Evolutionary conservation across 257 asterid species (phyloP).

Genomic region (Nicotiana tabacum): DNA sequence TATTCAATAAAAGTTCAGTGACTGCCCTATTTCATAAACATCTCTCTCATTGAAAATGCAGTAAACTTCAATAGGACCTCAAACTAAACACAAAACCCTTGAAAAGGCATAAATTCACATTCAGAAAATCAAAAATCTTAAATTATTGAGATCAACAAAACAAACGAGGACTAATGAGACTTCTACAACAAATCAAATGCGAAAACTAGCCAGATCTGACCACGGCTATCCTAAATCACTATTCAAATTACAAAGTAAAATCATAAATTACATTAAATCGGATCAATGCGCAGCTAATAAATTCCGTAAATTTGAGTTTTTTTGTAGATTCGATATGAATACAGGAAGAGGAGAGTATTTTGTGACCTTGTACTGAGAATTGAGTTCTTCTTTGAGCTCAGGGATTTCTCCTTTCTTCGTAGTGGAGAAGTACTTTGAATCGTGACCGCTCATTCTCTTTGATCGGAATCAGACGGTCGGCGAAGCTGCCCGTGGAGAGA

Average conservation of each 20-base stretch:
- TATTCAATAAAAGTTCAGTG: background rate
- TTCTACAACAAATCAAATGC: constrained; percentile 11
- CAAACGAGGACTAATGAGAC: background rate
- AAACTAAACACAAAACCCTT: background rate
- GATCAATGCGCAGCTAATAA: constrained; percentile 25
- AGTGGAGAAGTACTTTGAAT: constrained; percentile 96
- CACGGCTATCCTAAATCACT: constrained; percentile 10
- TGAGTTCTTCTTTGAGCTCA: constrained; percentile 97
- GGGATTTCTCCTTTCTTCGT: constrained; percentile 99
- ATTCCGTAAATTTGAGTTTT: background rate
- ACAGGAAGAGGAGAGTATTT: background rate
- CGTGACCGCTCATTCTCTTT: constrained; percentile 89
- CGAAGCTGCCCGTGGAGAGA: constrained; percentile 8
- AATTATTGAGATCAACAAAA: constrained; percentile 5
- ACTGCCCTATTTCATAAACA: background rate
- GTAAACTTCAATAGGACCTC: background rate
- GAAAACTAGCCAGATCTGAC: constrained; percentile 40
- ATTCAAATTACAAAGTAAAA: constrained; percentile 17
- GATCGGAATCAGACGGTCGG: constrained; percentile 1
- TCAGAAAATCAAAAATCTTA: background rate
- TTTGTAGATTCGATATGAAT: background rate
- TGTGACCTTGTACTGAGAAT: constrained; percentile 96
- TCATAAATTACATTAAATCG: constrained; percentile 14
- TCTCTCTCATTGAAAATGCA: background rate
- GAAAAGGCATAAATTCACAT: background rate